phyloP scores from a whole-genome alignment of 1,139 yeast genomes.

The Meyerozyma carpophila region DNA sequence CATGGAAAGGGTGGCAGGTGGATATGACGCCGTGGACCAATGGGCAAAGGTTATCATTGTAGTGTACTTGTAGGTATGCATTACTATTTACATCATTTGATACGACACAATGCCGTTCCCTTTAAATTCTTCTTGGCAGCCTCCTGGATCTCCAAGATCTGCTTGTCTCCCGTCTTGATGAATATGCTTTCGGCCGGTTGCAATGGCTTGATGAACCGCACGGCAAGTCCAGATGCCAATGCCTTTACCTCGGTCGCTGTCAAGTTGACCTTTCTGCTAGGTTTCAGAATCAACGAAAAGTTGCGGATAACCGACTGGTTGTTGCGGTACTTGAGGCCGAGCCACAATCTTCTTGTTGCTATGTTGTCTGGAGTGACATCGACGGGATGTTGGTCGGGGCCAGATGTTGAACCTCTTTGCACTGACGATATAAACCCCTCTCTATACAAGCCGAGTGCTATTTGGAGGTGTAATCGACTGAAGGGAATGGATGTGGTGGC shows the following conservation, averaged over 20 bases:
- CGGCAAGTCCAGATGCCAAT: constrained; percentile 70
- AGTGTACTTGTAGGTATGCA: background rate
- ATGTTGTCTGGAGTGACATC: constrained; percentile 89
- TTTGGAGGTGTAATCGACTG: constrained; percentile 74
- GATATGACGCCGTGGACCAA: constrained; percentile 79
- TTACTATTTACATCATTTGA: constrained; percentile 32
- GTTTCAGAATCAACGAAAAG: constrained; percentile 75
- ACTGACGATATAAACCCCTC: constrained; percentile 86
- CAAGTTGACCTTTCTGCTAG: constrained; percentile 71
- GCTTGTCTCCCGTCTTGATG: constrained; percentile 41
- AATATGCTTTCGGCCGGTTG: constrained; percentile 90
- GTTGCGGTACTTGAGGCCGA: constrained; percentile 83
- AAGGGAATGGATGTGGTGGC: constrained; percentile 81
- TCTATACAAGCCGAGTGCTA: constrained; percentile 78
- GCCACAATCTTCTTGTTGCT: constrained; percentile 83
- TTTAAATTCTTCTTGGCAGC: constrained; percentile 70
- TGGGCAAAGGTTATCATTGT: background rate
- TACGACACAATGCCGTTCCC: constrained; percentile 82
- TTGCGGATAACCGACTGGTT: constrained; percentile 70
- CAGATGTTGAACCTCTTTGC: constrained; percentile 83
- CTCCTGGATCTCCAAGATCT: constrained; percentile 72
- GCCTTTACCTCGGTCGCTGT: constrained; percentile 59
- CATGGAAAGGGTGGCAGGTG: constrained; percentile 83
- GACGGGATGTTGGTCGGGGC: constrained; percentile 72
- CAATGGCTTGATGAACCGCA: constrained; percentile 71